Base-by-base conservation (phyloP, 257 asterid species). In the Nicotiana obtusifolia region DNA sequence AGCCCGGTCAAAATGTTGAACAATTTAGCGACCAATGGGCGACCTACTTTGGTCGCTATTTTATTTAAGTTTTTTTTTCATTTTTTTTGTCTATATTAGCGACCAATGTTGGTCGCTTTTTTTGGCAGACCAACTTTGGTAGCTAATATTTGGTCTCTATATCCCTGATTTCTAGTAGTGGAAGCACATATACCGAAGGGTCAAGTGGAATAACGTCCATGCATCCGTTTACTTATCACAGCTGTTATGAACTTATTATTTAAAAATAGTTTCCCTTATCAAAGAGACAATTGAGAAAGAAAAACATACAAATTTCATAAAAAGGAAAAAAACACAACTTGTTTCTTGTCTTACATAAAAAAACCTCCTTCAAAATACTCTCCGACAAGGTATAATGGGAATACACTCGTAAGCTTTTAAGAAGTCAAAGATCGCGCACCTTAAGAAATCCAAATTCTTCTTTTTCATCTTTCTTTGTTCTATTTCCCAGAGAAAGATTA, bases 351-450 rank as follows among this genome's bases (percentile, higher is more conserved):
- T 47, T 73, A 71, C 60, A 30, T 10, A 20, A 15, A 20, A 60
- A 47, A 73, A 22, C 37, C 47, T 73, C 61, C 1, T 31, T 47
- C 2, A 73, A 24, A 22, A 73, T 73, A 47, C 13, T 73, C 24
- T 47, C 78, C 41, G 79, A 73, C 79, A 73, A 22, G 30, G 15
- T 47, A 47, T 73, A 47, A 47, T 47, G 79, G 79, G 61, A 7
- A 3, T 71, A 7, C 4, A 35, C 20, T 68, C n/a, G 19, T n/a
- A 35, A 68, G 77, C 31, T 68, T 44, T 73, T 73, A 73, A 56
- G 6, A 73, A 73, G 79, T 73, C 79, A 73, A 73, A 73, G 79
- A 73, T 73, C 8, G 24, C 61, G 79, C 79, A 73, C 79, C 41
- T 22, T 47, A 73, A 73, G 37, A 73, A 47, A 44, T 73, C 41